Conservation (phyloP, 192 early-diverging fungal species). For the Backusella morwellensis region DNA sequence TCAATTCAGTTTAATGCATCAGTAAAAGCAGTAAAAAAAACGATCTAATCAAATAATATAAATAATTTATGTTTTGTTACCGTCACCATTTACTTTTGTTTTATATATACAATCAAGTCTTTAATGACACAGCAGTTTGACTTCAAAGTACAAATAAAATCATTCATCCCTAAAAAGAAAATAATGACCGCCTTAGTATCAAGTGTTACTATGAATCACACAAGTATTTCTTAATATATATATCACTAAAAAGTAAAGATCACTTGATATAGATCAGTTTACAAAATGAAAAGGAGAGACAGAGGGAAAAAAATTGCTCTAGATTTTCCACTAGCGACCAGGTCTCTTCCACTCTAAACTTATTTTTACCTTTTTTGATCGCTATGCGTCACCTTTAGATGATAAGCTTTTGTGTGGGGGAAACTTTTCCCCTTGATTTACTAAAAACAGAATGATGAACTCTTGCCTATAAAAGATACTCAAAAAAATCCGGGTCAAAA, state of each 20-base stretch:
- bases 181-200: neutral
- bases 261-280: neutral
- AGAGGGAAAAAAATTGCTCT: neutral
- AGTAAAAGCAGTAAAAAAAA: neutral
- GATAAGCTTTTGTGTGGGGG: neutral
- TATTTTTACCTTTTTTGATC: slow-evolving; percentile 2
- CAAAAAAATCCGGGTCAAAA: neutral
- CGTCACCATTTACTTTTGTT: neutral
- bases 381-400: neutral
- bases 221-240: neutral
- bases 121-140: neutral
- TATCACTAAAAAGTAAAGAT: neutral
- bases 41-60: neutral
- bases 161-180: neutral
- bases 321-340: neutral
- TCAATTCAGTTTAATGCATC: neutral
- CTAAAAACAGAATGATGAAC: neutral
- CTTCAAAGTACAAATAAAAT: neutral
- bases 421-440: neutral
- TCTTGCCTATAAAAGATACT: neutral
- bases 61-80: neutral
- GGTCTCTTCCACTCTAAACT: neutral
- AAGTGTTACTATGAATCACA: neutral
- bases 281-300: neutral
- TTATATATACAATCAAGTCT: neutral